Conservation (phyloP, 2,329 filamentous ascomycete species). For the Chrysoporthe cubensis region DNA sequence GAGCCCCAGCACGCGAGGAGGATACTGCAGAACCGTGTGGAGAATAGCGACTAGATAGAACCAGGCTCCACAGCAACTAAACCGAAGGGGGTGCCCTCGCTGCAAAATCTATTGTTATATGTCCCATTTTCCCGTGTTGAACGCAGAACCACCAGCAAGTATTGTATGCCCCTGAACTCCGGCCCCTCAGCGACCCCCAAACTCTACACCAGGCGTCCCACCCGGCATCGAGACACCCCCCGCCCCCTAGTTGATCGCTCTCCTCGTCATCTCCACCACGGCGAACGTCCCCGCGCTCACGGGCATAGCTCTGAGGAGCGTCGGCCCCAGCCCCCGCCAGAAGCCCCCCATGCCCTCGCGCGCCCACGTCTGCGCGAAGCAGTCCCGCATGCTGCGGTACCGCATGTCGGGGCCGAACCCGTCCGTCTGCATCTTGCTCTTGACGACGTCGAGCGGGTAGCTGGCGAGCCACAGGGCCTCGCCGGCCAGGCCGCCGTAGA, state of each 20-base stretch:
- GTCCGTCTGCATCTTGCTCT: slow-evolving; percentile 99
- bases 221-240: no score
- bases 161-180: slow-evolving; percentile 1
- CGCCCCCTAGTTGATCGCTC: slow-evolving; percentile 57
- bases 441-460: slow-evolving; percentile 96
- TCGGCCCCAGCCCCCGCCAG: slow-evolving; percentile 93
- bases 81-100: neutral
- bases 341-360: slow-evolving; percentile 81
- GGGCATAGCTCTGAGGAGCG: slow-evolving; percentile 91
- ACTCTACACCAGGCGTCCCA: no score
- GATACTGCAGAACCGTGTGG: slow-evolving; percentile 69
- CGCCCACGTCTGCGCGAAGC: slow-evolving; percentile 81
- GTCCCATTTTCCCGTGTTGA: slow-evolving; percentile 13
- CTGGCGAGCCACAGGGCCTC: slow-evolving; percentile 92
- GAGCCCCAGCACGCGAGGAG: slow-evolving; percentile 67
- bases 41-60: slow-evolving; percentile 53
- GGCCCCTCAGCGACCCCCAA: neutral
- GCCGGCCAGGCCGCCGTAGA: slow-evolving; percentile 91
- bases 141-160: neutral
- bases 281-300: slow-evolving; percentile 98
- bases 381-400: slow-evolving; percentile 85
- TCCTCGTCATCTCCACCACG: slow-evolving; percentile 71
- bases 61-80: neutral
- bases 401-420: slow-evolving; percentile 74
- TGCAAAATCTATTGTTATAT: slow-evolving; percentile 3